These are phyloP conservation scores for Kluyveromyces nonfermentans DNA, from an alignment of 805 yeast genomes.

Conservation along the genomic window DNA sequence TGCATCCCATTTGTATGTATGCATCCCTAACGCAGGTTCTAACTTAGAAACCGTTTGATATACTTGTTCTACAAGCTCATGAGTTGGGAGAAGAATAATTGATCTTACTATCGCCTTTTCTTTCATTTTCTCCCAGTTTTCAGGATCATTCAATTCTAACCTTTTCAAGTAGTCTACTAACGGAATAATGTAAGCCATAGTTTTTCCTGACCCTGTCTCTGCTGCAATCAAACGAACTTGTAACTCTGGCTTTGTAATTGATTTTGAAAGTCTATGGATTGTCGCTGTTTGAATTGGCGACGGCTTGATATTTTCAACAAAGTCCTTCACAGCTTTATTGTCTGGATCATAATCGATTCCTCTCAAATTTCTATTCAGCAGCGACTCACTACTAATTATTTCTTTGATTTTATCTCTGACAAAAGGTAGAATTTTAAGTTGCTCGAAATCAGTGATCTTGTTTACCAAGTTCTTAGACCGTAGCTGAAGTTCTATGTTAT, in stretches of 20 bases:
- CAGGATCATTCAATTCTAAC: conserved; percentile 35
- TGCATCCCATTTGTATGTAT: conserved; percentile 52
- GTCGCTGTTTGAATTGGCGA: conserved; percentile 81
- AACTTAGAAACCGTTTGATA: conserved; percentile 32
- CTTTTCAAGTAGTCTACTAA: conserved; percentile 58
- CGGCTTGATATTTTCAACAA: conserved; percentile 33
- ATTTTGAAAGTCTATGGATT: conserved; percentile 32
- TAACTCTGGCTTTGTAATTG: conserved; percentile 32
- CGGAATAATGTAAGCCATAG: conserved; percentile 83
- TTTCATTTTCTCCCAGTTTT: conserved; percentile 28
- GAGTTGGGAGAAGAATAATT: conserved; percentile 79
- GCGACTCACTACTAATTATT: conserved; percentile 42
- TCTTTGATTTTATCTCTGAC: conserved; percentile 52
- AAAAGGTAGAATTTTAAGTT: conserved; percentile 54
- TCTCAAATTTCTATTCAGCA: conserved; percentile 18
- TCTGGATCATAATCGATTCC: conserved; percentile 5
- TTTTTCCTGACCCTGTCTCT: conserved; percentile 95
- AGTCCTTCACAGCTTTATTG: conserved; percentile 3
- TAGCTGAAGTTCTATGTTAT: conserved; percentile 28
- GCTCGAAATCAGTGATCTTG: conserved; percentile 55
- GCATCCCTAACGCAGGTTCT: conserved; percentile 32
- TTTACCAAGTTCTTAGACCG: conserved; percentile 33
- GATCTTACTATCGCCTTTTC: conserved; percentile 47
- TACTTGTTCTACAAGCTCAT: conserved; percentile 81
- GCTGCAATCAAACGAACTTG: conserved; percentile 79